Evolutionary conservation across 1,284 basidiomycete genomes (phyloP), one percentile per base, ranked within the genome.

Genomic region (Ustilago bromivora): DNA sequence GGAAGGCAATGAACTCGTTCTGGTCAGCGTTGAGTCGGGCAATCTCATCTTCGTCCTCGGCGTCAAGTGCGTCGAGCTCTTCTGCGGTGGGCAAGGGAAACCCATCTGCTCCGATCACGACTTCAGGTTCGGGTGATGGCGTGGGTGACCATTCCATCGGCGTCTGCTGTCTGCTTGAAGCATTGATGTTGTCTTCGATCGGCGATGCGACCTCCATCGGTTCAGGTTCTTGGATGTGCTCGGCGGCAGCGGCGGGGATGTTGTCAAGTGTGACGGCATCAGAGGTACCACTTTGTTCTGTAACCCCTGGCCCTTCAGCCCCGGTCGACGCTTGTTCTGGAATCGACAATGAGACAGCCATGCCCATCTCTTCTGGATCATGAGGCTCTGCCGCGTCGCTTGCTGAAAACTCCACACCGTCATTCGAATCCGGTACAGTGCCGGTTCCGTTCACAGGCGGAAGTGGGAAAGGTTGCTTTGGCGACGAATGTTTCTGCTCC

Each of bases 21-120:
- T 78, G 77, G 83, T 96, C 95, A 59, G 92, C 92, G 10, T 71
- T 73, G 31, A 84, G 66, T 11, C 76, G 60, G 11, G 71, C 79
- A 17, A 79, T 54, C 51, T 82, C 82, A 28, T 80, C 65, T 41
- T 79, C 75, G 80, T 95, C 93, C 85, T 97, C 95, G 0, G 90
- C 92, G 55, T 91, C 89, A 34, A 90, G 88, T 79, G 71, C 71
- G 23, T 82, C 80, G 6, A 82, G 63, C 94, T 94, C 90, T 94
- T 93, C 87, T 92, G 93, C 69, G 90, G 89, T 41, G 89, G 92
- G n/a, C 90, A 92, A 80, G 91, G 93, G 90, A 90, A 93, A 82
- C 49, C 86, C 66, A 86, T 87, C 83, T 2, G 84, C 75, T 9
- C 85, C 80, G 0, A 84, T 64, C 12, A 76, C 69, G 1, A 79